These are phyloP conservation scores for Dothideomycetes sp. DNA, from an alignment of 2,329 filamentous ascomycete genomes.

Conservation along the genomic window DNA sequence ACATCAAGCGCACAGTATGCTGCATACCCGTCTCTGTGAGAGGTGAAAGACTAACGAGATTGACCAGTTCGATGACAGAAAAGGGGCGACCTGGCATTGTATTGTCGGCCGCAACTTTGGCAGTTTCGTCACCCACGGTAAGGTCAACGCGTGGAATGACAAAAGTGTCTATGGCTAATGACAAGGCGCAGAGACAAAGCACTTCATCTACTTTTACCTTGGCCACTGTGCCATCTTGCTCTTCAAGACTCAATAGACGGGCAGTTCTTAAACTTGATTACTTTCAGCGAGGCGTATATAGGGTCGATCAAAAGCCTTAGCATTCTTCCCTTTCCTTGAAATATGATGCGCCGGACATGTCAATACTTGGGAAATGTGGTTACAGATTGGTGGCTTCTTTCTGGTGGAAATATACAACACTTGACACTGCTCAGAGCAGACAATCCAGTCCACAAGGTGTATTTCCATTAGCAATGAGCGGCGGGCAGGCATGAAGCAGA, in stretches of 20 bases:
- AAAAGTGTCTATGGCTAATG: slow-evolving; percentile 14
- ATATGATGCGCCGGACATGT: too few species aligned
- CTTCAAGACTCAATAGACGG: slow-evolving; percentile 86
- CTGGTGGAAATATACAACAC: too few species aligned
- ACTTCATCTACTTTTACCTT: slow-evolving; percentile 99
- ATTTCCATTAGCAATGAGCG: too few species aligned
- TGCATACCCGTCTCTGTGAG: slow-evolving; percentile 1
- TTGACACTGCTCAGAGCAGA: too few species aligned
- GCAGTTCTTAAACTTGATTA: too few species aligned
- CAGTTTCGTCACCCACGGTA: slow-evolving; percentile 97
- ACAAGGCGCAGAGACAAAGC: slow-evolving; percentile 73
- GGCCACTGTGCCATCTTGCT: slow-evolving; percentile 96
- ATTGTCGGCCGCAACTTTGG: slow-evolving; percentile 98
- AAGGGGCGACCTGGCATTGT: slow-evolving; percentile 98
- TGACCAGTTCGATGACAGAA: slow-evolving; percentile 84
- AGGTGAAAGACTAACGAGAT: slow-evolving; percentile 5
- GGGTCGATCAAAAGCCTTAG: background rate
- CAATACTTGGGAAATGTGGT: too few species aligned
- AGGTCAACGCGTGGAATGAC: slow-evolving; percentile 15
- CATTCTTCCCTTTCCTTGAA: too few species aligned
- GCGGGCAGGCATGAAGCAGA: too few species aligned
- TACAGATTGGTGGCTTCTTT: too few species aligned
- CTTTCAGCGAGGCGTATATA: background rate
- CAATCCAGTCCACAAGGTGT: too few species aligned
- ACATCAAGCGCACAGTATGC: slow-evolving; percentile 81